Evolutionary conservation across 2,329 filamentous ascomycete genomes (phyloP).

Genomic region (Hymenoscyphus occultus): DNA sequence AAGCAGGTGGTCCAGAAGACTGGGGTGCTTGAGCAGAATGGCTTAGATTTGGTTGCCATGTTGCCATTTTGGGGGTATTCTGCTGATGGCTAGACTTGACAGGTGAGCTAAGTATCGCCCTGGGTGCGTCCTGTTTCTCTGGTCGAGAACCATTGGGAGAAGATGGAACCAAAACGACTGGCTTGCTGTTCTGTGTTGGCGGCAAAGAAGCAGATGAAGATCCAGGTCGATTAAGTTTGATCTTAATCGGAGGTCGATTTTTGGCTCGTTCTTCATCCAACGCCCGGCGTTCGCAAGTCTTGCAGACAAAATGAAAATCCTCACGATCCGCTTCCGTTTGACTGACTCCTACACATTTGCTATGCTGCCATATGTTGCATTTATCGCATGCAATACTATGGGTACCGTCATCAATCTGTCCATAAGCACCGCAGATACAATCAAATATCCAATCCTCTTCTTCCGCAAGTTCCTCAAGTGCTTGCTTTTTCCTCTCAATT

Average conservation of each 20-base stretch:
- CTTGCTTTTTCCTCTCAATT: constrained; percentile 75
- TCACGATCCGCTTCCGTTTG: constrained; percentile 76
- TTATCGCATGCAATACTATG: constrained; percentile 92
- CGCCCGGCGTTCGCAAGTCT: constrained; percentile 68
- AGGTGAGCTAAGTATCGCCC: constrained; percentile 5
- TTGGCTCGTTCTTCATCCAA: constrained; percentile 60
- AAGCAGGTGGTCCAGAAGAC: constrained; percentile 14
- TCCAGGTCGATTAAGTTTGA: constrained; percentile 52
- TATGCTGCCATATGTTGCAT: constrained; percentile 97
- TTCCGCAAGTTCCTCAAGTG: constrained; percentile 65
- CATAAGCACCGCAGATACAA: constrained; percentile 86
- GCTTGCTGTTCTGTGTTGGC: constrained; percentile 25
- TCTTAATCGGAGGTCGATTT: constrained; percentile 54
- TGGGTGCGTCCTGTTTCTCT: neutral
- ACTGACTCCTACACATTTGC: constrained; percentile 80
- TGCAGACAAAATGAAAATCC: constrained; percentile 85
- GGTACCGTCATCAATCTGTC: constrained; percentile 89
- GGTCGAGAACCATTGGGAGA: constrained; percentile 19
- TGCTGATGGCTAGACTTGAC: constrained; percentile 10
- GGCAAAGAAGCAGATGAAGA: constrained; percentile 43
- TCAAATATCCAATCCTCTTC: constrained; percentile 91
- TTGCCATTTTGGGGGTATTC: constrained; percentile 15
- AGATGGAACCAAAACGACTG: constrained; percentile 12
- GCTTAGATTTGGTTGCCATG: constrained; percentile 13
- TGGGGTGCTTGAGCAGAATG: constrained; percentile 20